Evolutionary conservation across 1,284 basidiomycete genomes (phyloP).

Genomic region (Termitomyces sp.): DNA sequence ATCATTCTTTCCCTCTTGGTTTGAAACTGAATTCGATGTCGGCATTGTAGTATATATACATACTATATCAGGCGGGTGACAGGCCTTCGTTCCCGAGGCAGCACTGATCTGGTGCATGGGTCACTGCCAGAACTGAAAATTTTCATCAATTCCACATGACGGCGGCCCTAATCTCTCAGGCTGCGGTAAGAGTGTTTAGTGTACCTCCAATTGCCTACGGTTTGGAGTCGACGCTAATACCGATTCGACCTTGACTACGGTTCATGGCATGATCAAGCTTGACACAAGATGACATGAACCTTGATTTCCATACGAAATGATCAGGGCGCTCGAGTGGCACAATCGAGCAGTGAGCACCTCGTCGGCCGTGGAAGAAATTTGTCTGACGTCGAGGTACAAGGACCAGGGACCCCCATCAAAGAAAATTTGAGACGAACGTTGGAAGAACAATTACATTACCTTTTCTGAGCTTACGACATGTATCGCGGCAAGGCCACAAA

Average conservation of each 20-base stretch:
- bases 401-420: not conserved
- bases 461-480: not conserved
- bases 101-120: slow-evolving; percentile 5
- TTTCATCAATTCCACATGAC: slow-evolving; percentile 3
- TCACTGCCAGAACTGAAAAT: not conserved
- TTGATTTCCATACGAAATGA: not conserved
- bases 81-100: not conserved
- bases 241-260: not conserved
- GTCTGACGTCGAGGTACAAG: not conserved
- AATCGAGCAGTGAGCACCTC: too few relatives aligned
- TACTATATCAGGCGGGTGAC: slow-evolving; percentile 2
- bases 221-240: not conserved
- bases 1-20: slow-evolving; percentile 3
- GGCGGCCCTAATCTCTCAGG: slow-evolving; percentile 2
- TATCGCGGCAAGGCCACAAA: not conserved
- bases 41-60: slow-evolving; percentile 4
- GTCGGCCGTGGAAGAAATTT: not conserved
- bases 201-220: slow-evolving; percentile 5
- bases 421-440: not conserved
- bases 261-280: not conserved
- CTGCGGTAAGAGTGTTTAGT: not conserved
- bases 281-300: not conserved
- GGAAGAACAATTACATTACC: not conserved
- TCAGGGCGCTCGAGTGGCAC: not conserved
- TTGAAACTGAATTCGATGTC: slow-evolving; percentile 7